Evolutionary conservation across 2,329 filamentous ascomycete species (phyloP), one percentile per base, ranked within the genome.

Genomic region (Magnaporthales sp.): DNA sequence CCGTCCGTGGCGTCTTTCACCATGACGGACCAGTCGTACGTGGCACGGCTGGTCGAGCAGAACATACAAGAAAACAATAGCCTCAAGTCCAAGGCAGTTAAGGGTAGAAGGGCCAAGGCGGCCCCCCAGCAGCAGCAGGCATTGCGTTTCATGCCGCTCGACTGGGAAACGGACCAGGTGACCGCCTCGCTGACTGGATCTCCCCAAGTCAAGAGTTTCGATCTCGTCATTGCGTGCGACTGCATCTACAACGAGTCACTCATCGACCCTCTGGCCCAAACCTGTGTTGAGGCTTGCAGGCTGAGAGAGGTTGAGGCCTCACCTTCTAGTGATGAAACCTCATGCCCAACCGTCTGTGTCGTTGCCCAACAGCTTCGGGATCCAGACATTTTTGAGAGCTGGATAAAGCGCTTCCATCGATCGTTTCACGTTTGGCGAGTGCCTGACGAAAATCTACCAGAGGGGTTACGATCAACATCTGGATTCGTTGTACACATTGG

Each of bases 191-290:
- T 85, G 31, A 79, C 79, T 1, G 75, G 77, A 11, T 74, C 75
- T 15, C 68, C 70, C 19, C 69, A 66, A 67, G 73, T 69, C 61
- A 74, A 71, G 72, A 83, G 84, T 67, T 89, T 95, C 70, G 90
- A 96, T 72, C 78, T 88, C 15, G 81, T 98, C 11, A 75, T 98
- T 46, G 92, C 93, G 4, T 96, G 92, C 74, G 95, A 99, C 77
- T 97, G 93, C 77, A 90, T 99, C 71, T 99, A 96, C 81, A 99
- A 98, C 77, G 91, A 97, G 70, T 86, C 90, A 2, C 84, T 98
- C 3, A 86, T 98, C 27, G 80, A 85, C 60, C 92, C 93, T 0
- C 86, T 98, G 63, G 91, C 95, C n/a, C 85, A 89, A 72, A 91
- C 92, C 0, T 96, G 91, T 75, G 86, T 82, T 6, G 91, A 96